Base-by-base conservation (phyloP, 2,329 filamentous ascomycete species). In the Boeremia exigua region DNA sequence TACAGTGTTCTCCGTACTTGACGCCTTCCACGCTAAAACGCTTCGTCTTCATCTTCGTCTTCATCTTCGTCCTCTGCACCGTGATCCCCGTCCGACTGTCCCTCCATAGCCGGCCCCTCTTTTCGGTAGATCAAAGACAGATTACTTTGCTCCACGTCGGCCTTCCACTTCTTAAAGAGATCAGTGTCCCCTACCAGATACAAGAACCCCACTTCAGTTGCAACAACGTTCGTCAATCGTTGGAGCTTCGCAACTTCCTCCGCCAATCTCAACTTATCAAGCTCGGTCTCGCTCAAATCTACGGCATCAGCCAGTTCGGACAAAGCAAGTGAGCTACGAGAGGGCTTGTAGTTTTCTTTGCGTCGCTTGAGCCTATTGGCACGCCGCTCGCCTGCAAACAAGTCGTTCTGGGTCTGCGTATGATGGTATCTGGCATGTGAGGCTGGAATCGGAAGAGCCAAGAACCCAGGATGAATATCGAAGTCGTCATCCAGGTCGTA, bases 181-280 rank as follows among this genome's bases (percentile, higher is more conserved):
- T 60, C 56, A 5, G 53, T 17, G 1, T 39, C 39, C 4, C 63
- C 69, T 2, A 70, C 60, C 25, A 69, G 67, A 43, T 70, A 71
- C 14, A 73, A 53, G 38, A 67, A 72, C 9, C 70, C 67, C 12
- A 71, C 62, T n/a, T 71, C 60, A 9, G 54, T 43, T 15, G 58
- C 63, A 1, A 59, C 58, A 28, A 58, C 65, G n/a, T 30, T 45
- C 2, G 56, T 48, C 25, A 48, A 27, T 14, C 52, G 56, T 34
- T 62, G 57, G 32, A 60, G 15, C 23, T 61, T 50, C 6, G 59
- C 51, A 1, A 27, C 42, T 25, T 66, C 55, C 36, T 66, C 66
- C 11, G 52, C 40, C 27, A 48, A 19, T 40, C 44, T 54, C 32
- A 60, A 49, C 5, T 28, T 44, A 17, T 65, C 50, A 3, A 56